phyloP scores from a whole-genome alignment of 176 grass and related monocot genomes.

The Aegilops speltoides region DNA sequence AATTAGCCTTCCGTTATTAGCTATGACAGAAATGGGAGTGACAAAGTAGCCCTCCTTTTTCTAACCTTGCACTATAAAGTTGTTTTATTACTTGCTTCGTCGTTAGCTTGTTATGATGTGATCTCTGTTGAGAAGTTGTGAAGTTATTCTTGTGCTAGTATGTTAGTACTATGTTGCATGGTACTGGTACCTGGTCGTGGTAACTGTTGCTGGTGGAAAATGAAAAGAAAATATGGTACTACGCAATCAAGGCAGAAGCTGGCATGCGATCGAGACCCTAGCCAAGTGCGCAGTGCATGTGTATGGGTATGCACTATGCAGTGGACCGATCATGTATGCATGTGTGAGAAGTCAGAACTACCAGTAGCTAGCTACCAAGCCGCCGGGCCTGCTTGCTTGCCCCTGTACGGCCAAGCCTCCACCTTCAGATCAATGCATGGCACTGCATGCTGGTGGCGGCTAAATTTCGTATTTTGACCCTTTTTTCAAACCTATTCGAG shows the following conservation, averaged over 20 bases:
- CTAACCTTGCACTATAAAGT: background rate
- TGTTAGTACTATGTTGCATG: too few species aligned
- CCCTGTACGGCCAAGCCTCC: background rate
- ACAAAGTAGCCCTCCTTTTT: background rate
- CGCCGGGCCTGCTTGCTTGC: background rate
- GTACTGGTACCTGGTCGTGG: too few species aligned
- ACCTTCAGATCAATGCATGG: background rate
- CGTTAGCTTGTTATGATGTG: background rate
- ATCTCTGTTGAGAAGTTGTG: background rate
- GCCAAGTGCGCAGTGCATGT: background rate
- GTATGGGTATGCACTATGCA: background rate
- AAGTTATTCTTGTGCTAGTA: background rate
- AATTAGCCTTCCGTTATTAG: conserved; percentile 12
- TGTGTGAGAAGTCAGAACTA: too few species aligned
- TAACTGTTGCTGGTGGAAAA: conserved; percentile 19
- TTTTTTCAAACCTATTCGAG: too few species aligned
- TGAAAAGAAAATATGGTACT: background rate
- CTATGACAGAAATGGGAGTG: background rate
- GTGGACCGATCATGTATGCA: too few species aligned
- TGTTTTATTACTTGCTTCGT: background rate
- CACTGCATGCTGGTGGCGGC: background rate
- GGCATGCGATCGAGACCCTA: background rate
- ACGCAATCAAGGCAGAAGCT: too few species aligned
- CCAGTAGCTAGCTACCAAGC: background rate
- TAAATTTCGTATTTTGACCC: too few species aligned